Base-by-base conservation (phyloP, 192 early-diverging fungal genomes). In the Coemansia sp. region DNA sequence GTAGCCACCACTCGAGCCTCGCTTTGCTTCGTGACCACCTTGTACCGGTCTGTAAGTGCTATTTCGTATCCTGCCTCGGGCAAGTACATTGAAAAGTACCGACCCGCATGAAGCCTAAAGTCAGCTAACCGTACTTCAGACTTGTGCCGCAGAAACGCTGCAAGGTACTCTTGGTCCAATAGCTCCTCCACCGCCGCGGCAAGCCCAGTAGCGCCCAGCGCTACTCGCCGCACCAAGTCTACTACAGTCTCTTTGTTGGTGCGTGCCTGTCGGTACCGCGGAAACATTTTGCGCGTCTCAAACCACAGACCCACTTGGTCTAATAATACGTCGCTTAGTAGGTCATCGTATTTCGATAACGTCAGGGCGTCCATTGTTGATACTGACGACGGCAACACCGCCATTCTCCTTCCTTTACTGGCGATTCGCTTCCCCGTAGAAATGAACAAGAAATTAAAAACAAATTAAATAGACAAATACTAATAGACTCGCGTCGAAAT, bases 41-140 rank as follows among this genome's bases (percentile, higher is more conserved):
- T 64, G 76, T 92, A 92, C 17, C 91, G 70, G 15, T 61, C 51
- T 2, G 91, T 90, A 25, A 80, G 75, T 1, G 68, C 76, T 19
- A 92, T 85, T 77, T 92, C 91, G 62, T 78, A 92, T 7, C 91
- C 91, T 5, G 89, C 86, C 15, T 58, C 66, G 0, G 86, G 86
- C 27, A 84, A 64, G 60, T 92, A 90, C 87, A 90, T 92, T 5
- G 72, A 70, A 29, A 92, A 66, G 66, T 92, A 92, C 44, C 86
- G 80, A 15, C 67, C 71, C 0, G 80, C 77, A 53, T 90, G 89
- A 34, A 84, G 39, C 31, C 70, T 25, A 32, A 84, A 84, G 38
- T 79, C 74, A 3, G 32, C 55, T 6, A 70, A 10, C 10, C 72
- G 72, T 53, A 38, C 41, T 31, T 57, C 34, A 5, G 66, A 46